Conservation (phyloP, 805 yeast species). For the Komagataella populi region DNA sequence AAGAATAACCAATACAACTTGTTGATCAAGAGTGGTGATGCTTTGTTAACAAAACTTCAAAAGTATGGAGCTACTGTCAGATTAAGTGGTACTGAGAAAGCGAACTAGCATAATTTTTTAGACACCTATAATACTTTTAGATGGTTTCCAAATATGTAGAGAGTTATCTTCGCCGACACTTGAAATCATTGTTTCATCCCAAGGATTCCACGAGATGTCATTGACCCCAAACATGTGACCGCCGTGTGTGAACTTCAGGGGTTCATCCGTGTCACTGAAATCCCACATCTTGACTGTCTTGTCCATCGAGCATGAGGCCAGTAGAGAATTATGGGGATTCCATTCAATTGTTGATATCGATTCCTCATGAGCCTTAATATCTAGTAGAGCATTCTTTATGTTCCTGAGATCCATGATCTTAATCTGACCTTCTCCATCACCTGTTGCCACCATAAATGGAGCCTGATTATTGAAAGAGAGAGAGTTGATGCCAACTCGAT, state of each 20-base stretch:
- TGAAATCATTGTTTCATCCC: conserved; percentile 55
- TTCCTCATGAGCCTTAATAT: conserved; percentile 28
- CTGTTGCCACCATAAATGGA: conserved; percentile 49
- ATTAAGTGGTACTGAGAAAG: conserved; percentile 80
- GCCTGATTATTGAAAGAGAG: conserved; percentile 47
- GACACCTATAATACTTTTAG: conserved; percentile 3
- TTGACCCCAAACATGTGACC: conserved; percentile 86
- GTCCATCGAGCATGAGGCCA: conserved; percentile 61
- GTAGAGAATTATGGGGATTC: conserved; percentile 39
- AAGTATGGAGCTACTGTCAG: conserved; percentile 96
- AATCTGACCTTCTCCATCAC: conserved; percentile 44
- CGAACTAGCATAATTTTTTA: conserved; percentile 7
- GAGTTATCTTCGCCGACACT: conserved; percentile 80
- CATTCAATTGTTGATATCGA: conserved; percentile 57
- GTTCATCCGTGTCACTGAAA: conserved; percentile 15
- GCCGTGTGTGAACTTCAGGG: conserved; percentile 51
- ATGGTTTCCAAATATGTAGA: conserved; percentile 77
- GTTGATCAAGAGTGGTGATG: conserved; percentile 86
- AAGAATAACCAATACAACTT: conserved; percentile 88
- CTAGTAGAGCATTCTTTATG: conserved; percentile 15
- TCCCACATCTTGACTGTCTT: conserved; percentile 54
- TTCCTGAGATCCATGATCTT: conserved; percentile 56
- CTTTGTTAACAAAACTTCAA: conserved; percentile 82
- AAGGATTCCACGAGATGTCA: conserved; percentile 73
- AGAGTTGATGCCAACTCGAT: conserved; percentile 28